Percentiles rank a stretch among this genome's conserved stretches.
Conservation (phyloP, 2,329 filamentous ascomycete genomes). For the Pyrenophora tritici-repentis region DNA sequence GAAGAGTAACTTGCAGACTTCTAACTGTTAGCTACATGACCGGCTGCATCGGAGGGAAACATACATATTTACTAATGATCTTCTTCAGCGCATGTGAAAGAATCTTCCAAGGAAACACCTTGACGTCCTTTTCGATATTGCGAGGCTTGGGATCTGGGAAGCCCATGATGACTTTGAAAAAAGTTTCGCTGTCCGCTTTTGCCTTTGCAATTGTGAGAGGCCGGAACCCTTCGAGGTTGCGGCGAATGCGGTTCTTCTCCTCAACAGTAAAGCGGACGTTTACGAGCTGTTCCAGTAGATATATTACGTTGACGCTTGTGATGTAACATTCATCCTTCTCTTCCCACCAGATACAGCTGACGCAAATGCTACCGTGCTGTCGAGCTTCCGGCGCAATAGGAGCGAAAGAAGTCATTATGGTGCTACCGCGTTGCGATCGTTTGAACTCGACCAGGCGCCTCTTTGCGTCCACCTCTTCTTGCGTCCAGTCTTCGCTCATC, state of each 20-base stretch:
- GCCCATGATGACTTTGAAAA: constrained; percentile 99
- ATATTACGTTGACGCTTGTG: constrained; percentile 96
- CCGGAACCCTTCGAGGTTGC: constrained; percentile 93
- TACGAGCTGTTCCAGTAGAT: constrained; percentile 88
- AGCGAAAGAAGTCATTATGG: constrained; percentile 79
- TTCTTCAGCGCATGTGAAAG: constrained; percentile 88
- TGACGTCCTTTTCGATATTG: constrained; percentile 99
- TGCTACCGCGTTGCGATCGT: constrained; percentile 79
- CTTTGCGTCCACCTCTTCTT: constrained; percentile 78
- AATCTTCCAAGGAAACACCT: constrained; percentile 97
- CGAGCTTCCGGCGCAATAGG: constrained; percentile 79
- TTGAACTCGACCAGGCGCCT: constrained; percentile 88
- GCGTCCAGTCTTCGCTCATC: constrained; percentile 83
- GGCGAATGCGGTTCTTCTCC: constrained; percentile 96
- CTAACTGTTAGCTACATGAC: constrained; percentile 43
- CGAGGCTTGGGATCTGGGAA: constrained; percentile 93
- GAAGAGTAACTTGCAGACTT: constrained; percentile 73
- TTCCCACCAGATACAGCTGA: constrained; percentile 97
- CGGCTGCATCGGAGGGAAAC: constrained; percentile 41
- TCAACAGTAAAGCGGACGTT: constrained; percentile 88
- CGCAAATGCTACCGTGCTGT: constrained; percentile 82
- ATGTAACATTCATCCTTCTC: constrained; percentile 91
- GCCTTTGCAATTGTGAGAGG: constrained; percentile 92
- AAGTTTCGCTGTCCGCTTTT: constrained; percentile 90
- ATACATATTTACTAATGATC: constrained; percentile 95